These are phyloP conservation scores for Lathyrus tuberosus DNA, from an alignment of 306 rosid genomes.

Conservation along the genomic window DNA sequence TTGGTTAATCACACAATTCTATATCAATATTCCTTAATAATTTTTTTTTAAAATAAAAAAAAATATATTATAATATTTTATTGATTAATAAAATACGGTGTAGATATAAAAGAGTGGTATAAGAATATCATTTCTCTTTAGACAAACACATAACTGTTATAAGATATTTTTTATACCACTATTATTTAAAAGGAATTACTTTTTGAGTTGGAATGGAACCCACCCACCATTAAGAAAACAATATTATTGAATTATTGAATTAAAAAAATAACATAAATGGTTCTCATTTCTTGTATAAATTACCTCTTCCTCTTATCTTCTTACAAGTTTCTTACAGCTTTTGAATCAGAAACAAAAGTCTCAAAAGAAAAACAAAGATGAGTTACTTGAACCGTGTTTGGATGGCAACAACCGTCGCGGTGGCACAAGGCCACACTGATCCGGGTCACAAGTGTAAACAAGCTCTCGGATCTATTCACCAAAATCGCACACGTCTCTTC, in stretches of 20 bases:
- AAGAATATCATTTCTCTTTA: too few species aligned
- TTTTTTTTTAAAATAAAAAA: too few species aligned
- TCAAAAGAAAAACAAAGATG: conserved; percentile 36
- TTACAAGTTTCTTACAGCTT: neutral
- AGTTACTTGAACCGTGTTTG: conserved; percentile 62
- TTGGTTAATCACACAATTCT: too few species aligned
- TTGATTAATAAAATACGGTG: too few species aligned
- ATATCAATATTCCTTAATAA: too few species aligned
- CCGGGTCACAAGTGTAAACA: conserved; percentile 58
- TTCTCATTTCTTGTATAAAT: conserved; percentile 36
- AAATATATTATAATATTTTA: too few species aligned
- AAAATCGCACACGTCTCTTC: conserved; percentile 48
- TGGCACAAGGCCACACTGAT: conserved; percentile 68
- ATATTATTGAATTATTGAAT: neutral
- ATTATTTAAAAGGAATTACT: too few species aligned
- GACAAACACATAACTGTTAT: too few species aligned
- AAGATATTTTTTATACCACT: too few species aligned
- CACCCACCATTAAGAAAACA: neutral
- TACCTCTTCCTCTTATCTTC: neutral
- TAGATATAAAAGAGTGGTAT: too few species aligned
- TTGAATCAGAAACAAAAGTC: neutral
- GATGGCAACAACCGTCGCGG: conserved; percentile 80
- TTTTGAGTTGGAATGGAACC: too few species aligned
- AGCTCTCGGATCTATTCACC: conserved; percentile 60
- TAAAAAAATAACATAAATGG: neutral